Conservation (phyloP, 495 filamentous ascomycete genomes). For the Penicillium daleae region DNA sequence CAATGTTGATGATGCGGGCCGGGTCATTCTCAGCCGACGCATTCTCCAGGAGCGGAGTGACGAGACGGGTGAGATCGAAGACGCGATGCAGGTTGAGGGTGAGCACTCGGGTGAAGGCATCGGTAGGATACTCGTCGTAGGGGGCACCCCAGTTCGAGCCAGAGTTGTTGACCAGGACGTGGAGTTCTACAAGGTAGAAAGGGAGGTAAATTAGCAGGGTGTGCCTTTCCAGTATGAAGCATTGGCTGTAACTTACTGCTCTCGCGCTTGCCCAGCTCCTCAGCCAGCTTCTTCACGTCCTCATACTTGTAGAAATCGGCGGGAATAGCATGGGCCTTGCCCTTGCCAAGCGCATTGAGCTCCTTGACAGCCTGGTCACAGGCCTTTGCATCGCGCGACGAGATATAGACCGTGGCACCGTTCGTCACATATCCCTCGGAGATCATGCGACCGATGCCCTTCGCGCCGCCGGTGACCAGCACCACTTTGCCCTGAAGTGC, state of each 20-base stretch:
- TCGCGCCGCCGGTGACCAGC: slow-evolving; percentile 73
- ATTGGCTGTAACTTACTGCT: slow-evolving; percentile 48
- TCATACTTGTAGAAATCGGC: slow-evolving; percentile 77
- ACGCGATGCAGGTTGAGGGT: slow-evolving; percentile 81
- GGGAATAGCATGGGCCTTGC: slow-evolving; percentile 64
- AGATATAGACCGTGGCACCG: slow-evolving; percentile 84
- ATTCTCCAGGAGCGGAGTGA: slow-evolving; percentile 72
- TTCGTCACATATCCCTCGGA: slow-evolving; percentile 78
- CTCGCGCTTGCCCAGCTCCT: slow-evolving; percentile 65
- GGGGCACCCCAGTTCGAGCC: slow-evolving; percentile 73
- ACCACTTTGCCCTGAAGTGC: slow-evolving; percentile 68
- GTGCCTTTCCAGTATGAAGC: neutral
- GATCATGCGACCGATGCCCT: slow-evolving; percentile 79
- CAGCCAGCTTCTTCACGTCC: slow-evolving; percentile 66
- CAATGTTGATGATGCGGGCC: slow-evolving; percentile 75
- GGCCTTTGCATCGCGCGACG: slow-evolving; percentile 67
- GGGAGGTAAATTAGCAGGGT: slow-evolving; percentile 7
- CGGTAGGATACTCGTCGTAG: slow-evolving; percentile 67
- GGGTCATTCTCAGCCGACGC: slow-evolving; percentile 52
- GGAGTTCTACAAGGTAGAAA: slow-evolving; percentile 52
- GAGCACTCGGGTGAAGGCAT: slow-evolving; percentile 72
- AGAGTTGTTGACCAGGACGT: slow-evolving; percentile 81
- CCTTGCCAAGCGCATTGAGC: slow-evolving; percentile 65
- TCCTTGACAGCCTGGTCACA: slow-evolving; percentile 62
- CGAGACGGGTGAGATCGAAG: slow-evolving; percentile 74